phyloP scores from a whole-genome alignment of 345 rosid species.

The Clausena lansium region DNA sequence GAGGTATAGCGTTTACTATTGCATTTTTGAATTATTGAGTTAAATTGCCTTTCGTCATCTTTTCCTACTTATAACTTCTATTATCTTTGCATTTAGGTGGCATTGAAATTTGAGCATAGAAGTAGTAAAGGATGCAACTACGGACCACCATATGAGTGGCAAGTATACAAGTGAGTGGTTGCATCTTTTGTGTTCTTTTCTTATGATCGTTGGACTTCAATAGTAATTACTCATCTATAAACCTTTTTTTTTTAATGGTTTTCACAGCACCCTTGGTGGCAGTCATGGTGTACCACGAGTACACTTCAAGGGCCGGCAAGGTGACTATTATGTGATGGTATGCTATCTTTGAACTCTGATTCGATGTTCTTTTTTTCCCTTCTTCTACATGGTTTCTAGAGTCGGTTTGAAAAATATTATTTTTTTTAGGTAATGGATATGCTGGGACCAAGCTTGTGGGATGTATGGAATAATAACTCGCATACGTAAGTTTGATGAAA shows the following conservation, averaged over 20 bases:
- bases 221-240: neutral
- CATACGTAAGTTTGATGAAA: constrained; percentile 49
- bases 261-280: constrained; percentile 63
- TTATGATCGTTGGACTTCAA: neutral
- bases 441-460: constrained; percentile 84
- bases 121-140: constrained; percentile 61
- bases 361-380: neutral
- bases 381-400: neutral
- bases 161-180: constrained; percentile 44
- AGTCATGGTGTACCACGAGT: constrained; percentile 81
- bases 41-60: constrained; percentile 2
- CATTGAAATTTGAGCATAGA: constrained; percentile 58
- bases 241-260: constrained; percentile 2
- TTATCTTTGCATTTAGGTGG: constrained; percentile 37
- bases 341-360: constrained; percentile 17
- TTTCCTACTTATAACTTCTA: neutral
- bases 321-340: constrained; percentile 80
- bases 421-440: constrained; percentile 72
- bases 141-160: constrained; percentile 65
- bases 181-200: neutral
- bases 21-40: neutral
- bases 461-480: constrained; percentile 68
- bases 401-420: neutral
- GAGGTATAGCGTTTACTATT: constrained; percentile 44
- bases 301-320: constrained; percentile 74